These are phyloP conservation scores for Backusella liffmaniae DNA, from an alignment of 192 early-diverging fungal species.

Conservation along the genomic window DNA sequence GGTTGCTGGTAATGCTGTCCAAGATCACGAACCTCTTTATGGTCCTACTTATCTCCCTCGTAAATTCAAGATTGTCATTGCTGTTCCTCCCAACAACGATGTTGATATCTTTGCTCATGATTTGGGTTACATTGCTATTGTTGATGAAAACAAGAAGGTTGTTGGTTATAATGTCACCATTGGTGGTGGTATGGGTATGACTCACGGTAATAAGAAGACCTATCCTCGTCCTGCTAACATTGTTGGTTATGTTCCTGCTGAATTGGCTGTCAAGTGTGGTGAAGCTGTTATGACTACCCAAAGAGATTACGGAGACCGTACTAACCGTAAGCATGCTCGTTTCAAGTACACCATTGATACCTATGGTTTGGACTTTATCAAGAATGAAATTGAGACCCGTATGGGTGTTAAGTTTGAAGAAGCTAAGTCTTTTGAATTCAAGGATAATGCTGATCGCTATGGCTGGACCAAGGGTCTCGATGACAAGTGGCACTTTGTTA, in stretches of 20 bases:
- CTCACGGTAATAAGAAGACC: slow-evolving; percentile 97
- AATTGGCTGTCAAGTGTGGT: slow-evolving; percentile 75
- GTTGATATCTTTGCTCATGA: slow-evolving; percentile 97
- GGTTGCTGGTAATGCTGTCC: slow-evolving; percentile 74
- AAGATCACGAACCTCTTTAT: slow-evolving; percentile 91
- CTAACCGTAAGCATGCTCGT: slow-evolving; percentile 97
- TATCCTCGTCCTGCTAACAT: slow-evolving; percentile 83
- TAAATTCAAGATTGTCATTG: slow-evolving; percentile 95
- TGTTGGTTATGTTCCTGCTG: slow-evolving; percentile 79
- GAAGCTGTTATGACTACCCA: slow-evolving; percentile 93
- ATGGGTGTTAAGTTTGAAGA: slow-evolving; percentile 72
- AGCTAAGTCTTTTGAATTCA: slow-evolving; percentile 75
- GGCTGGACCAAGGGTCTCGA: slow-evolving; percentile 81
- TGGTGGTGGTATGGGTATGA: slow-evolving; percentile 98
- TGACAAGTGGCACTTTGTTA: slow-evolving; percentile 77
- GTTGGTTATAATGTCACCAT: slow-evolving; percentile 93
- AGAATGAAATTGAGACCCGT: slow-evolving; percentile 77
- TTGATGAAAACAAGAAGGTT: slow-evolving; percentile 70
- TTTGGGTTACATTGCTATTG: slow-evolving; percentile 90
- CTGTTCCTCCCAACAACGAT: slow-evolving; percentile 95
- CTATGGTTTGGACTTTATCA: slow-evolving; percentile 91
- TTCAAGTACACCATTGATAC: slow-evolving; percentile 99
- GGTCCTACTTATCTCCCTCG: slow-evolving; percentile 91
- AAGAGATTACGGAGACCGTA: slow-evolving; percentile 93
- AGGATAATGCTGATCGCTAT: slow-evolving; percentile 90